Base-by-base conservation (phyloP, 768 basidiomycete species). In the Mycena chlorophos region DNA sequence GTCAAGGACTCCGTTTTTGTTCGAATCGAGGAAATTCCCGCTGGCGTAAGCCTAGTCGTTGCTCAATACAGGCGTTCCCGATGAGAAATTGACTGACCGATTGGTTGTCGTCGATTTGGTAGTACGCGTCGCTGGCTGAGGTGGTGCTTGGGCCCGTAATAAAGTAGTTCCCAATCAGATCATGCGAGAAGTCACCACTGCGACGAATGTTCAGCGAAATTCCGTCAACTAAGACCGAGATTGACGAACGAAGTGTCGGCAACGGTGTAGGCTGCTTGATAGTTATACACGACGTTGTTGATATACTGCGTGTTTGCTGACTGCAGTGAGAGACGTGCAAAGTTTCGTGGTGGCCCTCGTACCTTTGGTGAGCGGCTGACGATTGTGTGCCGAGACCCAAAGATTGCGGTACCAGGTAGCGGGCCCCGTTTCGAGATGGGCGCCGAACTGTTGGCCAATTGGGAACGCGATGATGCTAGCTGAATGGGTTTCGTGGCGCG, bases 31-130 rank as follows among this genome's bases (percentile, higher is more conserved):
- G 27, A 65, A 52, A 37, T 65, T 63, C 42, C 64, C 64, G 28
- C 48, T 58, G 28, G 61, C 64, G 34, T 61, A 65, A n/a, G n/a
- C n/a, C n/a, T n/a, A n/a, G n/a, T n/a, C n/a, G n/a, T n/a, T n/a
- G n/a, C n/a, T n/a, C n/a, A n/a, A n/a, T n/a, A n/a, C n/a, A n/a
- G n/a, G n/a, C n/a, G n/a, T n/a, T n/a, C n/a, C n/a, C n/a, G n/a
- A n/a, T n/a, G n/a, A n/a, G n/a, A n/a, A n/a, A n/a, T n/a, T n/a
- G n/a, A n/a, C n/a, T n/a, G 4, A 54, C 64, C 3, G 57, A 52
- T 47, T 65, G 64, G 64, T 65, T 65, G n/a, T 52, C 61, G 52
- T 65, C 56, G 29, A 65, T 65, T 38, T 65, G 64, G 57, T 63
- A 65, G 28, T 61, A 65, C 45, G 60, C 64, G 46, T 65, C 64